A percentile compares a stretch with the other conserved stretches of the same genome.
phyloP scores from a whole-genome alignment of 2,329 filamentous ascomycete genomes.

The Penicillium aurantiogriseum region DNA sequence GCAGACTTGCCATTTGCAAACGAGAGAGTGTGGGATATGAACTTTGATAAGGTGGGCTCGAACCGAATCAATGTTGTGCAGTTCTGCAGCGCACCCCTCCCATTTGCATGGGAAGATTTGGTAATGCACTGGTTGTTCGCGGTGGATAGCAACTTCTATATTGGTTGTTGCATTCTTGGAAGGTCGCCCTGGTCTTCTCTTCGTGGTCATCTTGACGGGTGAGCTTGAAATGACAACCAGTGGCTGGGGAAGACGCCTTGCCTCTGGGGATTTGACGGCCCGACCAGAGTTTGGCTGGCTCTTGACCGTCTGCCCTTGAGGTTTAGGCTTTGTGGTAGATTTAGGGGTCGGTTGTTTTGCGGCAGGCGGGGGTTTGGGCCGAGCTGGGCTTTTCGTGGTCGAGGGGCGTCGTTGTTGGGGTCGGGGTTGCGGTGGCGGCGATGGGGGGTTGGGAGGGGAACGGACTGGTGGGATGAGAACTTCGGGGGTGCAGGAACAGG shows the following conservation, averaged over 20 bases:
- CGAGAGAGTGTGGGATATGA: constrained; percentile 43
- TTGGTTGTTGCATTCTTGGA: constrained; percentile 13
- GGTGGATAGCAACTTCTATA: constrained; percentile 22
- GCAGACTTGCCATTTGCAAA: constrained; percentile 30
- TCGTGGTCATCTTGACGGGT: constrained; percentile 13
- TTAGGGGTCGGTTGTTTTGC: not conserved
- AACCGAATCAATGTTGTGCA: constrained; percentile 62
- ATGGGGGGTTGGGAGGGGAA: not conserved
- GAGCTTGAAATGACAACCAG: constrained; percentile 16
- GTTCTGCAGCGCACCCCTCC: constrained; percentile 55
- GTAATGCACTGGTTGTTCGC: constrained; percentile 21
- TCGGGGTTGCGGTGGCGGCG: not conserved
- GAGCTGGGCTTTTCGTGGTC: not conserved
- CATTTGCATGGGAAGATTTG: constrained; percentile 58
- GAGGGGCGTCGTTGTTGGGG: not conserved
- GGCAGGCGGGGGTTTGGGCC: not conserved
- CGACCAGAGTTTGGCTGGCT: not conserved
- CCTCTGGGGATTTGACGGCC: not conserved
- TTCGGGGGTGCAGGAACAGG: not conserved
- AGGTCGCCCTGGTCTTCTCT: constrained; percentile 20
- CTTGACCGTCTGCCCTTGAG: not conserved
- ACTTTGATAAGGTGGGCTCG: constrained; percentile 59
- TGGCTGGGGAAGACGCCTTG: not conserved
- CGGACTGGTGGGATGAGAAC: not conserved
- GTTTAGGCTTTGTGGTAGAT: not conserved